These are phyloP conservation scores for Penicillium olsonii DNA, from an alignment of 2,329 filamentous ascomycete genomes.

Conservation along the genomic window DNA sequence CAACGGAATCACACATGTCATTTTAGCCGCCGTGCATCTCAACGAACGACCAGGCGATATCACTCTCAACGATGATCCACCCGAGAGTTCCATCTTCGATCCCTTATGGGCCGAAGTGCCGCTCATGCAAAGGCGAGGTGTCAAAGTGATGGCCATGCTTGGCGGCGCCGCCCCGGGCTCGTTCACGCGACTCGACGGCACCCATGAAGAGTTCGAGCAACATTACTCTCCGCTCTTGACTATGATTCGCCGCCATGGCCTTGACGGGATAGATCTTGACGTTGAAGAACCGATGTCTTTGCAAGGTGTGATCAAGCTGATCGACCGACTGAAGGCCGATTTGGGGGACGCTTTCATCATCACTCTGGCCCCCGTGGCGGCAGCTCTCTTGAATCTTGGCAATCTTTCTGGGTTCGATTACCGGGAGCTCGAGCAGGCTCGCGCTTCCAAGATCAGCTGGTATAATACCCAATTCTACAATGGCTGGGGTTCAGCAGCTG, in stretches of 20 bases:
- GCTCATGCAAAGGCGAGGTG: slow-evolving; percentile 68
- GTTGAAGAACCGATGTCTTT: slow-evolving; percentile 77
- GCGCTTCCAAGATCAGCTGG: slow-evolving; percentile 70
- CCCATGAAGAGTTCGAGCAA: slow-evolving; percentile 64
- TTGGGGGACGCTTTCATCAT: slow-evolving; percentile 65
- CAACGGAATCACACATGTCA: slow-evolving; percentile 73
- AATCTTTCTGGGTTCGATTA: slow-evolving; percentile 83
- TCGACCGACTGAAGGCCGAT: slow-evolving; percentile 62
- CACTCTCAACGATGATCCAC: slow-evolving; percentile 78
- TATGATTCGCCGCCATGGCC: slow-evolving; percentile 60
- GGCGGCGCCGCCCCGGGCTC: slow-evolving; percentile 80
- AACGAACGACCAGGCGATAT: slow-evolving; percentile 67
- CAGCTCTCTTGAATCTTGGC: slow-evolving; percentile 64
- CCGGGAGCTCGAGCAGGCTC: slow-evolving; percentile 67
- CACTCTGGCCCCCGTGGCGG: slow-evolving; percentile 78
- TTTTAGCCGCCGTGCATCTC: slow-evolving; percentile 83
- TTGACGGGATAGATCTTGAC: slow-evolving; percentile 76
- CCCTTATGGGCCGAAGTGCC: slow-evolving; percentile 78
- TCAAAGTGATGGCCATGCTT: slow-evolving; percentile 83
- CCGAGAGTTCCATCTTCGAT: slow-evolving; percentile 66
- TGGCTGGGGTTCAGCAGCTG: slow-evolving; percentile 73
- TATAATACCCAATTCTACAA: slow-evolving; percentile 95
- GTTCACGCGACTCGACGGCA: slow-evolving; percentile 63
- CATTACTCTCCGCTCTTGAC: slow-evolving; percentile 71
- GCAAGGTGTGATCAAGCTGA: slow-evolving; percentile 64